Conservation (phyloP, 2,329 filamentous ascomycete genomes). For the Aurifilum marmelostoma region DNA sequence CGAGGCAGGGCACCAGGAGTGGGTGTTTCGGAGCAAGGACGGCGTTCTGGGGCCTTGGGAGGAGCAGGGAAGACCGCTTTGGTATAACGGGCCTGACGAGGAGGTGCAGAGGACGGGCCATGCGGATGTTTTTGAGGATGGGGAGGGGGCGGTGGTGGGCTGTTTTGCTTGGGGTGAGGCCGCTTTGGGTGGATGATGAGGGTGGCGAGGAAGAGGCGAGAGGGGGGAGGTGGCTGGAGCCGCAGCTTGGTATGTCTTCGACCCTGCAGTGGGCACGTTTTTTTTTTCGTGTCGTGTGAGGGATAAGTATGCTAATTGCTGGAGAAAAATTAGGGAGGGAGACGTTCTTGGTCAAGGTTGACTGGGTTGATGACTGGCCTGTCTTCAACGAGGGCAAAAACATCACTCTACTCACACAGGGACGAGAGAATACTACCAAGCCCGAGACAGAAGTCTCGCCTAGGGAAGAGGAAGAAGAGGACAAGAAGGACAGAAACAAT, state of each 20-base stretch:
- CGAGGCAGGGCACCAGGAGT: slow-evolving; percentile 55
- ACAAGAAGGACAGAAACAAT: slow-evolving; percentile 36
- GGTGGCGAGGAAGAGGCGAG: no score
- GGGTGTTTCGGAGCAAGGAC: slow-evolving; percentile 50
- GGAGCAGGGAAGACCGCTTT: slow-evolving; percentile 47
- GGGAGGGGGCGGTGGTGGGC: slow-evolving; percentile 51
- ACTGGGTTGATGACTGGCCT: slow-evolving; percentile 57
- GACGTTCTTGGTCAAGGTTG: slow-evolving; percentile 52
- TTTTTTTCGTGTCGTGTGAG: neutral
- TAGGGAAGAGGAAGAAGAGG: slow-evolving; percentile 43
- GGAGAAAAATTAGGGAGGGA: slow-evolving; percentile 44
- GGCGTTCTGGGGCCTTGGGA: slow-evolving; percentile 55
- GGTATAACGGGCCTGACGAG: slow-evolving; percentile 50
- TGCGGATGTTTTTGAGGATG: slow-evolving; percentile 51
- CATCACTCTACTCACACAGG: slow-evolving; percentile 44
- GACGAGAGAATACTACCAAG: slow-evolving; percentile 34
- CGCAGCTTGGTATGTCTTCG: slow-evolving; percentile 43
- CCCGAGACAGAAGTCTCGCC: slow-evolving; percentile 20
- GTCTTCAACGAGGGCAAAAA: slow-evolving; percentile 52
- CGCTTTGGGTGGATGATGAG: slow-evolving; percentile 29
- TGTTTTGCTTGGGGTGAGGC: slow-evolving; percentile 50
- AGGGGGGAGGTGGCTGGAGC: slow-evolving; percentile 40
- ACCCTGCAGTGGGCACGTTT: neutral
- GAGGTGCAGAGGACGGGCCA: slow-evolving; percentile 56
- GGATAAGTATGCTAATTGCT: neutral